Evolutionary conservation across 2,329 filamentous ascomycete genomes (phyloP).

Genomic region (Monosporascus ibericus): DNA sequence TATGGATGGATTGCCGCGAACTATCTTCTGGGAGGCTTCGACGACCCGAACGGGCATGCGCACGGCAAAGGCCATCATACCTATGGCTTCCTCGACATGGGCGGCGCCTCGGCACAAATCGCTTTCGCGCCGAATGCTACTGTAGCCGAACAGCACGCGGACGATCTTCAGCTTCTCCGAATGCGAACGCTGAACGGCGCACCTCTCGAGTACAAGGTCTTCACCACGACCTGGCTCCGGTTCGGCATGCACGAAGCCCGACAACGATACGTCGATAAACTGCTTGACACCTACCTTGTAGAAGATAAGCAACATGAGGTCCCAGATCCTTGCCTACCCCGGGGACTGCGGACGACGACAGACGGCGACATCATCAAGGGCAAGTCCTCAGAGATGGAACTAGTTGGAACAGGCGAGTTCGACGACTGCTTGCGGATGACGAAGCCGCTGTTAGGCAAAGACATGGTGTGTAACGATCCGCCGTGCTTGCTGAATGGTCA

Average conservation of each 20-base stretch:
- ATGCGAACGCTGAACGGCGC: slow-evolving; percentile 77
- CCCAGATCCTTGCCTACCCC: slow-evolving; percentile 86
- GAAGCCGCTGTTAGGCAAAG: slow-evolving; percentile 82
- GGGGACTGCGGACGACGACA: slow-evolving; percentile 66
- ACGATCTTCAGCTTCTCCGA: slow-evolving; percentile 81
- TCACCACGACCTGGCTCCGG: slow-evolving; percentile 93
- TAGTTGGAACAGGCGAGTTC: slow-evolving; percentile 83
- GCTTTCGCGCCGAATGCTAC: slow-evolving; percentile 93
- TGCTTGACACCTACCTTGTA: slow-evolving; percentile 59
- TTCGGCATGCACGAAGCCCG: slow-evolving; percentile 96
- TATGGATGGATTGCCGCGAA: slow-evolving; percentile 98
- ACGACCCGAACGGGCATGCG: slow-evolving; percentile 64
- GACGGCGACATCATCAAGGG: slow-evolving; percentile 53
- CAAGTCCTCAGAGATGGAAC: slow-evolving; percentile 37
- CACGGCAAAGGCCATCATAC: slow-evolving; percentile 89
- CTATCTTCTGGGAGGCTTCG: slow-evolving; percentile 87
- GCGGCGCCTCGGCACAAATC: slow-evolving; percentile 93
- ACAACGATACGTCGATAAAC: slow-evolving; percentile 69
- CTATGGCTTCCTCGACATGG: slow-evolving; percentile 98
- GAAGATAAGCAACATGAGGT: slow-evolving; percentile 57
- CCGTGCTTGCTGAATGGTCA: slow-evolving; percentile 88
- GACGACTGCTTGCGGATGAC: slow-evolving; percentile 77
- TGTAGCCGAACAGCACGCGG: slow-evolving; percentile 80
- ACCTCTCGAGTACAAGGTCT: slow-evolving; percentile 76
- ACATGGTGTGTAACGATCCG: slow-evolving; percentile 72